Conservation (phyloP, 805 yeast species). For the Metschnikowia lunata region DNA sequence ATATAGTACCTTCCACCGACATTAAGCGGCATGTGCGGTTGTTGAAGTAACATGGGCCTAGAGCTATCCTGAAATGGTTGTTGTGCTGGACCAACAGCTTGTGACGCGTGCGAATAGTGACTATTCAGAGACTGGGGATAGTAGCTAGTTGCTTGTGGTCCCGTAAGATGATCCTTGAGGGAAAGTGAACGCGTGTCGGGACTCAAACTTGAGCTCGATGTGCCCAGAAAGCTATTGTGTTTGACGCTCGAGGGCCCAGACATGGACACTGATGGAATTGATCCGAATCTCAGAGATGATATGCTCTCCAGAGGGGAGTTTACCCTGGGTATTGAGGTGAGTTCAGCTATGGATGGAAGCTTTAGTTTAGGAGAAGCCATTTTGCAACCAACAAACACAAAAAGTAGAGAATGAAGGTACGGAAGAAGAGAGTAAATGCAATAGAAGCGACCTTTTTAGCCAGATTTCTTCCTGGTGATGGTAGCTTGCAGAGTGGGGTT, state of each 20-base stretch:
- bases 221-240: constrained; percentile 2
- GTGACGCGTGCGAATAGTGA: background rate
- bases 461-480: no score
- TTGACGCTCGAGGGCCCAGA: background rate
- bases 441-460: no score
- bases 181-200: background rate
- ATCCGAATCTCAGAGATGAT: background rate
- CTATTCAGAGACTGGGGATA: no score
- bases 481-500: no score
- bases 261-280: background rate
- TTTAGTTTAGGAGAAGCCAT: constrained; percentile 11
- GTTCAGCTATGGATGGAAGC: constrained; percentile 19
- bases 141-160: no score
- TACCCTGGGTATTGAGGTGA: constrained; percentile 8
- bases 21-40: background rate
- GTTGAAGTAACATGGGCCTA: background rate
- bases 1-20: background rate
- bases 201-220: constrained; percentile 2
- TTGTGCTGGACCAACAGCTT: background rate
- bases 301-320: background rate
- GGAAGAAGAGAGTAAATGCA: no score
- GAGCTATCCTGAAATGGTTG: background rate
- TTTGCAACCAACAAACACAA: background rate
- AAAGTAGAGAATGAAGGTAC: no score
- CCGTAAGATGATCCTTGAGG: background rate